phyloP scores from a whole-genome alignment of 495 filamentous ascomycete genomes.

The Cercophora samala region DNA sequence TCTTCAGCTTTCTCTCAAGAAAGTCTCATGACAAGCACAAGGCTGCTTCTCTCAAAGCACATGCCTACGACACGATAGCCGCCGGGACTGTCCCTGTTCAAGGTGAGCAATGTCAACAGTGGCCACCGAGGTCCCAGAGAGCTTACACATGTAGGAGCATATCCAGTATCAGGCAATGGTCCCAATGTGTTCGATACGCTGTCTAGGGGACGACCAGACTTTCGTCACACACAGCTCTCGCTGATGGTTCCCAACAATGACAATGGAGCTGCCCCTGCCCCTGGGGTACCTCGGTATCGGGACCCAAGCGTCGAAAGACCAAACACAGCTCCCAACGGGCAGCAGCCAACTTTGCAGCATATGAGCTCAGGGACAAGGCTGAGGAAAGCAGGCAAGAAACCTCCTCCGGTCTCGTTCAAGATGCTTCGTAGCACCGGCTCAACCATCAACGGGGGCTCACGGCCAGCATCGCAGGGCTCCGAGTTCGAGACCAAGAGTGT shows the following conservation, averaged over 20 bases:
- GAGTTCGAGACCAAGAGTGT: constrained; percentile 6
- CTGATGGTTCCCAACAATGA: constrained; percentile 11
- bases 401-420: constrained; percentile 33
- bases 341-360: constrained; percentile 9
- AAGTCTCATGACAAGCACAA: constrained; percentile 30
- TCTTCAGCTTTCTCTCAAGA: constrained; percentile 40
- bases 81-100: constrained; percentile 30
- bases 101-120: constrained; percentile 30
- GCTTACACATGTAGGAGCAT: constrained; percentile 20
- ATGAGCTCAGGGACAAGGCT: constrained; percentile 13
- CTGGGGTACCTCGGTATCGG: constrained; percentile 30
- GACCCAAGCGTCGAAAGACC: constrained; percentile 33
- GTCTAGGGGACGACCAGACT: constrained; percentile 28
- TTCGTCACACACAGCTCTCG: constrained; percentile 27
- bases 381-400: constrained; percentile 16
- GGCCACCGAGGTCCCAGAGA: not conserved
- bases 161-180: constrained; percentile 33
- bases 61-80: constrained; percentile 31
- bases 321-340: constrained; percentile 37
- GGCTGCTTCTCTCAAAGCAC: constrained; percentile 28
- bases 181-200: constrained; percentile 29
- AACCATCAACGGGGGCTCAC: constrained; percentile 11
- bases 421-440: constrained; percentile 10
- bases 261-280: constrained; percentile 31
- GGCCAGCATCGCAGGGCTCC: constrained; percentile 19